phyloP scores from a whole-genome alignment of 352 stramenopile genomes.

The Phytophthora fragariaefolia region DNA sequence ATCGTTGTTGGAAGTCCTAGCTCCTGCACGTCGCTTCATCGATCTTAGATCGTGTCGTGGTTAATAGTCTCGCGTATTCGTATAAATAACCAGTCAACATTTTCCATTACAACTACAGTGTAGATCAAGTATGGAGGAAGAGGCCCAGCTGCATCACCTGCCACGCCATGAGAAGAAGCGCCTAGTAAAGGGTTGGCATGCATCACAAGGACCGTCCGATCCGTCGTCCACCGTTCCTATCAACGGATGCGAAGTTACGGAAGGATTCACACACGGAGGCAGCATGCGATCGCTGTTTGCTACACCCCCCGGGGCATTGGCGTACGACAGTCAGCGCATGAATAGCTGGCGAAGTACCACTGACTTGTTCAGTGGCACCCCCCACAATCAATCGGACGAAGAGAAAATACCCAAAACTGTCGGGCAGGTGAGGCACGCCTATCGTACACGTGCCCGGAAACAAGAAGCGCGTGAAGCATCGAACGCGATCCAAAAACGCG shows the following conservation, averaged over 20 bases:
- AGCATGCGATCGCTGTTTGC: conserved; percentile 29
- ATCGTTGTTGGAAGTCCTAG: conserved; percentile 1
- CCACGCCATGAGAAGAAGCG: conserved; percentile 47
- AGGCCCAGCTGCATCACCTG: conserved; percentile 30
- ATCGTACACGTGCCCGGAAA: conserved; percentile 41
- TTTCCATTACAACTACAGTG: too few species aligned
- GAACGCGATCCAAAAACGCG: conserved; percentile 20
- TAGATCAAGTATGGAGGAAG: conserved; percentile 34
- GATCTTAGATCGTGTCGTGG: conserved; percentile 9
- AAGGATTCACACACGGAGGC: neutral
- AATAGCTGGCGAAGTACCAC: conserved; percentile 19
- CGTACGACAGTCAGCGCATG: conserved; percentile 21
- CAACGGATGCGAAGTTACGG: too few species aligned
- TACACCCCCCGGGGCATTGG: conserved; percentile 22
- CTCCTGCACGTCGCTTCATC: conserved; percentile 32
- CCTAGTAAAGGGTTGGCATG: conserved; percentile 43
- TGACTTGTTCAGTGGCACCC: neutral
- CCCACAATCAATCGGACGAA: neutral
- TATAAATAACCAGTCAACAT: conserved; percentile 25
- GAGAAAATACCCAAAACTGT: conserved; percentile 42
- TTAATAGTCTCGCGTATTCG: too few species aligned
- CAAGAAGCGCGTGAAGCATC: conserved; percentile 37
- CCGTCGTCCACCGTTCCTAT: neutral
- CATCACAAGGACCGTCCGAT: neutral
- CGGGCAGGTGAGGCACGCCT: conserved; percentile 51